Conservation (phyloP, 129 eudicot genomes). For the Saussurea involucrata region DNA sequence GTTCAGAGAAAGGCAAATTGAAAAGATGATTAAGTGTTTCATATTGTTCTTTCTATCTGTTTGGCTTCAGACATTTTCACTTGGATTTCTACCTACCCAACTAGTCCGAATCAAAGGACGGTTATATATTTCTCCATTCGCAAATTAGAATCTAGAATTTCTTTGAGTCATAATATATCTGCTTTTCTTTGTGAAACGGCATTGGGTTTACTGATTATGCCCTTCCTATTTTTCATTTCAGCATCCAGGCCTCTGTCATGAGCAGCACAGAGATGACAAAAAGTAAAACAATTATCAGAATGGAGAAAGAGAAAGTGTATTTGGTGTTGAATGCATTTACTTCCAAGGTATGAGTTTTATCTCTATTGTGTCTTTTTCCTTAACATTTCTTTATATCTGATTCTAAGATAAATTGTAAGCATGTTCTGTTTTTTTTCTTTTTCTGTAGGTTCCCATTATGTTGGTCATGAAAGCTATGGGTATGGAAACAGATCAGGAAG, state of each 20-base stretch:
- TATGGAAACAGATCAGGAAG: conserved; percentile 96
- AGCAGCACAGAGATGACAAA: conserved; percentile 77
- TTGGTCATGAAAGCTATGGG: conserved; percentile 97
- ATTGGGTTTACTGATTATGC: neutral
- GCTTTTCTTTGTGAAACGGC: neutral
- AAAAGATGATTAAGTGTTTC: no score
- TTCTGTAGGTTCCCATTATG: conserved; percentile 86
- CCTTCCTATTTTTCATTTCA: conserved; percentile 25
- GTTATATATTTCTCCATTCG: neutral
- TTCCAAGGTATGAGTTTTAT: conserved; percentile 44
- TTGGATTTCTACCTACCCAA: neutral
- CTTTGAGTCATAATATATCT: neutral
- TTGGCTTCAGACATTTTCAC: no score
- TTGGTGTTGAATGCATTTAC: conserved; percentile 59
- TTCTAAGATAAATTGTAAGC: neutral
- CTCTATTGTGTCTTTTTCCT: neutral
- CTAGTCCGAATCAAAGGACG: neutral
- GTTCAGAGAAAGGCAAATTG: no score
- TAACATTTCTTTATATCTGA: neutral
- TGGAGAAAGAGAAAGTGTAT: conserved; percentile 93
- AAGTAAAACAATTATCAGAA: conserved; percentile 68
- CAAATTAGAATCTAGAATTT: no score
- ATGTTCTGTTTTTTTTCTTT: neutral
- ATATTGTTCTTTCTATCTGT: no score
- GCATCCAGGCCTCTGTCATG: conserved; percentile 88